These are phyloP conservation scores for Neurospora sp. DNA, from an alignment of 495 filamentous ascomycete species.

Conservation along the genomic window DNA sequence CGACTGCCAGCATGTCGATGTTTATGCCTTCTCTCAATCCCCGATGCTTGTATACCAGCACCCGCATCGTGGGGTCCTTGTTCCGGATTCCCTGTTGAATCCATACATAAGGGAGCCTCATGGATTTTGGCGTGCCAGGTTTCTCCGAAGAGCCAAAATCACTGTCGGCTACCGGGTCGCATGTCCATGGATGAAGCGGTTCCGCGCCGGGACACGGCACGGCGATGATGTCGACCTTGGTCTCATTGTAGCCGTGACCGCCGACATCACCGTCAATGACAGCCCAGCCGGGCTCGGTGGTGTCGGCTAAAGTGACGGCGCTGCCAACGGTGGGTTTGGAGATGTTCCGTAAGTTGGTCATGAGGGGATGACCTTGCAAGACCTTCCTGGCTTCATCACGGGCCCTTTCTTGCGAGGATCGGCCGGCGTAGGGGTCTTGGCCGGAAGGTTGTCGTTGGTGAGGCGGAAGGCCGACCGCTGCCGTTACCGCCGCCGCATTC, in stretches of 20 bases:
- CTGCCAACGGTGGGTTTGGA: neutral
- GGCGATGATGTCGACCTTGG: slow-evolving; percentile 36
- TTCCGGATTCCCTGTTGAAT: slow-evolving; percentile 30
- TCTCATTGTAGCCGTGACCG: slow-evolving; percentile 33
- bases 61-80: slow-evolving; percentile 33
- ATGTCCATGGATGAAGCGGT: slow-evolving; percentile 33
- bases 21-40: slow-evolving; percentile 35
- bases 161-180: slow-evolving; percentile 23
- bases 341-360: neutral
- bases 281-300: slow-evolving; percentile 26
- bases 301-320: neutral
- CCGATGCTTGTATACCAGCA: slow-evolving; percentile 48
- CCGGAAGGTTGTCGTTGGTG: neutral
- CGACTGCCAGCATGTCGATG: slow-evolving; percentile 39
- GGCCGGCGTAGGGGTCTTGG: neutral
- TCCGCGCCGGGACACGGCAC: slow-evolving; percentile 38
- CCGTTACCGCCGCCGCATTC: neutral
- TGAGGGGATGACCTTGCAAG: neutral
- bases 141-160: slow-evolving; percentile 20
- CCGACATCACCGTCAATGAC: slow-evolving; percentile 31
- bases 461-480: neutral
- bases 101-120: slow-evolving; percentile 22
- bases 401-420: slow-evolving; percentile 1
- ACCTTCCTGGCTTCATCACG: slow-evolving; percentile 7
- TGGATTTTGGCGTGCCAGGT: slow-evolving; percentile 5